A percentile compares a stretch with the other conserved stretches of the same genome.
phyloP scores from a whole-genome alignment of 2,329 filamentous ascomycete genomes.

The Leptographium radiaticola region DNA sequence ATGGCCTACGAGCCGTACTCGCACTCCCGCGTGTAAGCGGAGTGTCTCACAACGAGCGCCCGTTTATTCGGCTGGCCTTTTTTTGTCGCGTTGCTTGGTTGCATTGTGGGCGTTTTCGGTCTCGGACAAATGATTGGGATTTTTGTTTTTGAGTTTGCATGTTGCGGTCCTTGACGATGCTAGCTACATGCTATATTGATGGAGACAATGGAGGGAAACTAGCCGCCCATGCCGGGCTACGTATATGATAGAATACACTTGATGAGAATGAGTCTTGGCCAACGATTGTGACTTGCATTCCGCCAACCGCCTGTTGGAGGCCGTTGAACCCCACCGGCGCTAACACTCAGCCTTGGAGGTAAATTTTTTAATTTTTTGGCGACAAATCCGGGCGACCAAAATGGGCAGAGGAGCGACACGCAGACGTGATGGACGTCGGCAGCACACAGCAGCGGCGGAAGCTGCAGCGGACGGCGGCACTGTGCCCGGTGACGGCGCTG shows the following conservation, averaged over 20 bases:
- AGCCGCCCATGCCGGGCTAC: background rate
- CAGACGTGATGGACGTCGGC: background rate
- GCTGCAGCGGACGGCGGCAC: slow-evolving; percentile 9
- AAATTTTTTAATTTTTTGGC: background rate
- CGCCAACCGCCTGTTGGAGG: too few relatives aligned
- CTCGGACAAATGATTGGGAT: background rate
- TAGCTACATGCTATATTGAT: background rate
- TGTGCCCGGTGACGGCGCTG: slow-evolving; percentile 47
- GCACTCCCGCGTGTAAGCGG: slow-evolving; percentile 33
- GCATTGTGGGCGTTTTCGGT: slow-evolving; percentile 9
- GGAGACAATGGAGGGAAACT: background rate
- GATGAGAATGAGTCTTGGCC: too few relatives aligned
- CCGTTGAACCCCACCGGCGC: too few relatives aligned
- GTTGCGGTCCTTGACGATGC: background rate
- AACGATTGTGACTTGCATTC: too few relatives aligned
- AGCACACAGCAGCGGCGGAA: background rate
- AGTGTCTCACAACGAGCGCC: too few relatives aligned
- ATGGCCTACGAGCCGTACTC: slow-evolving; percentile 53
- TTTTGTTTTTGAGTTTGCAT: background rate
- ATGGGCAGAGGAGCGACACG: too few relatives aligned
- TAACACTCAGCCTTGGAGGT: too few relatives aligned
- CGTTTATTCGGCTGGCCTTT: background rate
- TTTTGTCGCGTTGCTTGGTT: slow-evolving; percentile 1
- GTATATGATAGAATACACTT: too few relatives aligned
- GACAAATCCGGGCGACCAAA: too few relatives aligned